phyloP scores from a whole-genome alignment of 371 early-diverging fungal genomes.

The Funneliformis caledonium region DNA sequence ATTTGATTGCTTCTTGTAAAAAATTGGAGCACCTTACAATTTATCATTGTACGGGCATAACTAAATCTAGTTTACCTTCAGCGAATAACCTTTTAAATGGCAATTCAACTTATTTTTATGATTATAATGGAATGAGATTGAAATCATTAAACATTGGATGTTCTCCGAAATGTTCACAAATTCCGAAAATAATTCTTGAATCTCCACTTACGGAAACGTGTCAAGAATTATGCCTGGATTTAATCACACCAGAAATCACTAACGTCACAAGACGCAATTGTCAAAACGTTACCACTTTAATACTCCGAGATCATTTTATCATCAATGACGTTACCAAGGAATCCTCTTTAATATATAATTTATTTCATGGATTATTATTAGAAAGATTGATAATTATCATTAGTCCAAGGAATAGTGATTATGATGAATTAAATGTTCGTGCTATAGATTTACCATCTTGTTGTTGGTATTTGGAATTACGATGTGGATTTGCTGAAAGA shows the following conservation, averaged over 20 bases:
- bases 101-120: not conserved
- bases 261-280: not conserved
- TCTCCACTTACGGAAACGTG: not conserved
- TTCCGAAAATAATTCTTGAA: slow-evolving; percentile 1
- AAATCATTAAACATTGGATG: slow-evolving; percentile 14
- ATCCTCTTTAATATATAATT: slow-evolving; percentile 9
- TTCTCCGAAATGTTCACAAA: slow-evolving; percentile 1
- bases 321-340: not conserved
- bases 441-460: slow-evolving; percentile 8
- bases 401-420: not conserved
- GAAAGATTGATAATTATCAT: not conserved
- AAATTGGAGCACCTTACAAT: not conserved
- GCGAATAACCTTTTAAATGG: not conserved
- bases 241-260: not conserved
- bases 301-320: not conserved
- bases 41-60: not conserved
- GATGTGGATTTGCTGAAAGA: not conserved
- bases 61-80: not conserved
- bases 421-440: not conserved
- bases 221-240: slow-evolving; percentile 11
- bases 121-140: not conserved
- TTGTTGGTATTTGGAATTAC: not conserved
- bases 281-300: not conserved
- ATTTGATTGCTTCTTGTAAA: not conserved
- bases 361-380: not conserved